Evolutionary conservation across 495 filamentous ascomycete species (phyloP).

Genomic region (Annulohypoxylon stygium): DNA sequence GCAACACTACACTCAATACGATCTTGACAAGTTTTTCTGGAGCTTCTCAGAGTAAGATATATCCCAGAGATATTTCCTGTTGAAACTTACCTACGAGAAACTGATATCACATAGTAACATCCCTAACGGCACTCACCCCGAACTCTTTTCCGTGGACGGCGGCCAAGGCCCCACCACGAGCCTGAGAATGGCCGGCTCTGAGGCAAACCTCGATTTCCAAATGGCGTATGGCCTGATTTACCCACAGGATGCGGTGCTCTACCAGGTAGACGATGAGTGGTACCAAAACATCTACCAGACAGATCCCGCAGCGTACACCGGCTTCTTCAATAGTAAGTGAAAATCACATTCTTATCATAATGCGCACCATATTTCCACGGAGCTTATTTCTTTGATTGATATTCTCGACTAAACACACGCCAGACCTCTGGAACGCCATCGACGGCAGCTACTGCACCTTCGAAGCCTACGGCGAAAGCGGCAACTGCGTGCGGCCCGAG

Average conservation of each 20-base stretch:
- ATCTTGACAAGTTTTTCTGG: slow-evolving; percentile 70
- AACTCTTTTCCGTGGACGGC: slow-evolving; percentile 56
- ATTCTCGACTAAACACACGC: no score
- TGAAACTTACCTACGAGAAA: background rate
- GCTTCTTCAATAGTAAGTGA: slow-evolving; percentile 55
- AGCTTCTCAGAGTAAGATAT: slow-evolving; percentile 55
- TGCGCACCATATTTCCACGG: no score
- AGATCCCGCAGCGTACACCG: slow-evolving; percentile 46
- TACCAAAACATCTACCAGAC: slow-evolving; percentile 51
- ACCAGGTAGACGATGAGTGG: slow-evolving; percentile 67
- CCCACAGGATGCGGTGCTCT: slow-evolving; percentile 69
- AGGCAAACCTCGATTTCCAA: slow-evolving; percentile 54
- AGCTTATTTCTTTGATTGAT: no score
- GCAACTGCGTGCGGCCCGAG: slow-evolving; percentile 50
- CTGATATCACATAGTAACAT: slow-evolving; percentile 41
- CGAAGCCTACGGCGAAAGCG: slow-evolving; percentile 54
- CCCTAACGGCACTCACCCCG: slow-evolving; percentile 55
- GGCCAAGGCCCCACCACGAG: slow-evolving; percentile 44
- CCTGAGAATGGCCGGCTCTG: slow-evolving; percentile 47
- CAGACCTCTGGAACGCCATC: slow-evolving; percentile 70
- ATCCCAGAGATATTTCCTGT: background rate
- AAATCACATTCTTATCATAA: no score
- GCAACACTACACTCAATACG: slow-evolving; percentile 62
- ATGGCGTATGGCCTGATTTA: slow-evolving; percentile 59
- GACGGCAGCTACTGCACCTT: slow-evolving; percentile 72